These are phyloP conservation scores for Rhododendron ferrugineum DNA, from an alignment of 148 eudicot species.

Conservation along the genomic window DNA sequence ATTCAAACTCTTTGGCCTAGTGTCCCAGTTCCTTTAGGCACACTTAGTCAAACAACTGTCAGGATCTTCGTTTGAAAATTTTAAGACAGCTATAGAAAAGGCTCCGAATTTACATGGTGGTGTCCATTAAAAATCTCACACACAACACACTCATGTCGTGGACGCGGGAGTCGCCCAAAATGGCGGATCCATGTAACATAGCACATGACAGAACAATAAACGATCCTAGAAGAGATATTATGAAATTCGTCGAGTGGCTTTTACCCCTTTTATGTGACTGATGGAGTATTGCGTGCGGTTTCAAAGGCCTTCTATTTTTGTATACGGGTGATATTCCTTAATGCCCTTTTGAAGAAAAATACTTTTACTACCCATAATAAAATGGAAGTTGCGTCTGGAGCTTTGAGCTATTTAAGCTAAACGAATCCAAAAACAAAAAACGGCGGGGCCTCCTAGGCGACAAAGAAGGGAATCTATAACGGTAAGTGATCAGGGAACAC, in stretches of 20 bases:
- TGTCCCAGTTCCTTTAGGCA: background rate
- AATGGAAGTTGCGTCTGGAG: background rate
- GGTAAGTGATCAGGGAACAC: background rate
- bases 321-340: background rate
- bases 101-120: background rate
- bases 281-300: background rate
- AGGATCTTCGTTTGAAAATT: background rate
- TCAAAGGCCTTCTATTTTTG: background rate
- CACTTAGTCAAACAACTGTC: background rate
- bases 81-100: background rate
- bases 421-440: background rate
- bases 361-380: background rate
- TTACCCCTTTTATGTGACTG: no score
- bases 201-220: background rate
- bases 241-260: no score
- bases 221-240: no score
- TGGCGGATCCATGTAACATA: background rate
- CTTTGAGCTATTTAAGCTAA: background rate
- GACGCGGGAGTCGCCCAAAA: background rate
- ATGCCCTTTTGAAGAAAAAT: background rate
- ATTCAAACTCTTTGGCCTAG: background rate
- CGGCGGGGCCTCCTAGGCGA: background rate
- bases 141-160: background rate
- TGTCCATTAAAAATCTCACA: background rate
- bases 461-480: background rate